Conservation (phyloP, 176 grass and related monocot species). For the Sorghum bicolor region DNA sequence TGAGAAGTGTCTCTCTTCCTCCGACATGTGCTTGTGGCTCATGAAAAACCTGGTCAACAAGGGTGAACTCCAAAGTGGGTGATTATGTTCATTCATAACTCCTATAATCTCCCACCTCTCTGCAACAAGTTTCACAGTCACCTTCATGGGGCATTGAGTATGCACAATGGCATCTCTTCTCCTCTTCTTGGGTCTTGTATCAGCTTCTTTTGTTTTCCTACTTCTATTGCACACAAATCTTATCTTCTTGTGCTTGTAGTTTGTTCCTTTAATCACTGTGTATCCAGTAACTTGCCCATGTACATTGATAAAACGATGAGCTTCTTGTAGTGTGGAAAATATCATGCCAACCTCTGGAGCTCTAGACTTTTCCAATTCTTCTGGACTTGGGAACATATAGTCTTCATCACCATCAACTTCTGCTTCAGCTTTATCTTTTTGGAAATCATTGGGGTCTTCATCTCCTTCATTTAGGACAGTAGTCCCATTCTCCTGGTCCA, state of each 20-base stretch:
- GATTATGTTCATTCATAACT: constrained; percentile 7
- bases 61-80: not conserved
- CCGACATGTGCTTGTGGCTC: not conserved
- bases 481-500: not conserved
- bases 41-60: constrained; percentile 2
- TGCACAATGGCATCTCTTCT: not conserved
- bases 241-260: constrained; percentile 22
- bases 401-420: constrained; percentile 19
- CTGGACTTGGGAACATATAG: constrained; percentile 15
- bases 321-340: not conserved
- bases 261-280: constrained; percentile 8
- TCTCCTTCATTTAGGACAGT: not conserved
- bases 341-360: constrained; percentile 24
- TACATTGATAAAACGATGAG: constrained; percentile 5
- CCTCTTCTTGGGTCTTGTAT: not conserved
- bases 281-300: constrained; percentile 5
- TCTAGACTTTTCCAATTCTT: constrained; percentile 7
- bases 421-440: not conserved
- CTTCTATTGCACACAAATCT: constrained; percentile 9
- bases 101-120: not conserved
- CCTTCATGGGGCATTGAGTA: not conserved
- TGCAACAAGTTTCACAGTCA: not conserved
- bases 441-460: not conserved
- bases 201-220: not conserved
- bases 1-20: not conserved